phyloP scores from a whole-genome alignment of 139 green algal genomes.

The Chlorella sp. region DNA sequence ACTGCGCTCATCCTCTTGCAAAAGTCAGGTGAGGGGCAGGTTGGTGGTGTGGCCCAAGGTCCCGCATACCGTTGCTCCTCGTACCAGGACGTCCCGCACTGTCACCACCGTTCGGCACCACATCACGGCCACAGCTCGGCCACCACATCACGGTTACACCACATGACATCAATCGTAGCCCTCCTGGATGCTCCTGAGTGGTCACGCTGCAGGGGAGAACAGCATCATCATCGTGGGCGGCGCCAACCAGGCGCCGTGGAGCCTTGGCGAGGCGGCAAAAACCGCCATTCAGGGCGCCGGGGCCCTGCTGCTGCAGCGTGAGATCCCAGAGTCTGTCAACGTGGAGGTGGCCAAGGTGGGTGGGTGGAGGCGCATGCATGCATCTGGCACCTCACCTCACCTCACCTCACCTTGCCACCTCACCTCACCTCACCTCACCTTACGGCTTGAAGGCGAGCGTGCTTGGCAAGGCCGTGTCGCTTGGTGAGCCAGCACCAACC shows the following conservation, averaged over 20 bases:
- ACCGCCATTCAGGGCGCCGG: conserved; percentile 30
- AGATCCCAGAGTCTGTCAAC: conserved; percentile 79
- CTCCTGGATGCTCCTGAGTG: not conserved
- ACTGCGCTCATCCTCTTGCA: conserved; percentile 82
- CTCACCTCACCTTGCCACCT: too few species aligned
- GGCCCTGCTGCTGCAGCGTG: conserved; percentile 76
- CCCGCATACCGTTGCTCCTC: too few species aligned
- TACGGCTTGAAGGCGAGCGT: too few species aligned
- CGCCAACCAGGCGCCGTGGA: conserved; percentile 36
- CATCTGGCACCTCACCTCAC: too few species aligned
- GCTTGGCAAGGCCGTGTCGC: too few species aligned
- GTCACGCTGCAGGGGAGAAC: conserved; percentile 59
- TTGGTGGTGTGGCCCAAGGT: too few species aligned
- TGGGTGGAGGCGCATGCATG: not conserved
- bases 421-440: too few species aligned
- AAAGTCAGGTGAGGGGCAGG: conserved; percentile 48
- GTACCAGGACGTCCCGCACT: not conserved
- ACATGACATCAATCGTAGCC: not conserved
- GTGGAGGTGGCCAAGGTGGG: conserved; percentile 50
- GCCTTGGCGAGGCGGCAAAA: conserved; percentile 5
- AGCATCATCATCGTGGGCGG: conserved; percentile 86
- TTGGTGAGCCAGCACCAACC: too few species aligned
- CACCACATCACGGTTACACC: not conserved
- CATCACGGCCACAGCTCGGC: not conserved
- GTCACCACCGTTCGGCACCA: not conserved